Evolutionary conservation across 2,329 filamentous ascomycete genomes (phyloP), one percentile per base, ranked within the genome.

Genomic region (Aquanectria penicillioides): DNA sequence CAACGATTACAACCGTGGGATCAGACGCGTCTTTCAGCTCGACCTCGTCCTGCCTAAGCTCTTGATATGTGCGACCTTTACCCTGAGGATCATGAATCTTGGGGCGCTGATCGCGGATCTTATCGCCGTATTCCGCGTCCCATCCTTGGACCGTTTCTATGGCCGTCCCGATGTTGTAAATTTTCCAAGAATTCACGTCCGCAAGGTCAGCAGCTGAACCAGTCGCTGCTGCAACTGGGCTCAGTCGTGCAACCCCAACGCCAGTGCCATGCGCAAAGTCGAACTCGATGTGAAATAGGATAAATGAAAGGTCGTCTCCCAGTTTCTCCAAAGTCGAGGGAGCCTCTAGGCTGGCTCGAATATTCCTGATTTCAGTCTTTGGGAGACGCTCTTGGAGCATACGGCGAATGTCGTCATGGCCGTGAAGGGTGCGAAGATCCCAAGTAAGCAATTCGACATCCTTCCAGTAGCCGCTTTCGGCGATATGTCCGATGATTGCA

Each of bases 391-490:
- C 50, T 12, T 29, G 28, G 9, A 53, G 50, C 50, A 53, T 53
- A 4, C 6, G 38, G 4, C 22, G 50, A 23, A 53, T 53, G n/a
- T 44, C 22, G 1, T 29, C 38, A 15, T 53, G 50, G 4, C 37
- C 40, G 11, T 36, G 22, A 12, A 53, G 50, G 18, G 38, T 36
- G 6, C 50, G 38, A 34, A 46, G 9, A 20, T 53, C 50, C 50
- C 50, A 53, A 5, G 50, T 53, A 3, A 53, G 28, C 17, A 53
- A 20, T 17, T 53, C 50, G 15, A 53, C 49, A 36, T 53, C 49
- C 23, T 53, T 53, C 49, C 49, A 53, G 38, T 44, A 53, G 28
- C 49, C 49, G 33, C 36, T 20, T 3, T 17, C n/a, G 18, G 4
- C 23, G 6, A 53, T 53, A 12, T 28, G 13, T 2, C 11, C 11